Evolutionary conservation across 1,284 basidiomycete species (phyloP).

Genomic region (Vanrija pseudolonga): DNA sequence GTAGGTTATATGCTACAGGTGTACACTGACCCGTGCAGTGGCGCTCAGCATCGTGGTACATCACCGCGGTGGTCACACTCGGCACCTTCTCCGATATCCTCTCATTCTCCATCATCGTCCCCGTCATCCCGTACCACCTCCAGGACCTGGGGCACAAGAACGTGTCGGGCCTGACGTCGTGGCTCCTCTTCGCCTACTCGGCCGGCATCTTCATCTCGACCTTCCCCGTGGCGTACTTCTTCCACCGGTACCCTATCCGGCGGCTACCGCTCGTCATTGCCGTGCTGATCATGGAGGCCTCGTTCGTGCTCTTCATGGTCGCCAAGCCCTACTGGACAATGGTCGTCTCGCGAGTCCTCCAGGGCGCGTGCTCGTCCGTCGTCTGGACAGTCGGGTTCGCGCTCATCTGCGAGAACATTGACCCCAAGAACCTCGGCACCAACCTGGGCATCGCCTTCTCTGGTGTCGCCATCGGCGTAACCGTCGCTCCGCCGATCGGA

Average conservation of each 20-base stretch:
- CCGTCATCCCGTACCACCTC: constrained; percentile 64
- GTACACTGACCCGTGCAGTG: constrained; percentile 14
- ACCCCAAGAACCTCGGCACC: constrained; percentile 59
- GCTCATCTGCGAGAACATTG: constrained; percentile 60
- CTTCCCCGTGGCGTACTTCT: constrained; percentile 63
- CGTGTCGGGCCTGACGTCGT: constrained; percentile 36
- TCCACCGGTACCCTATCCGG: constrained; percentile 58
- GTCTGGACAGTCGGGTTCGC: constrained; percentile 59
- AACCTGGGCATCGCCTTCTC: constrained; percentile 70
- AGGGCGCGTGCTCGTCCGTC: constrained; percentile 68
- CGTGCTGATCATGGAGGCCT: constrained; percentile 26
- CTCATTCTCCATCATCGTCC: constrained; percentile 48
- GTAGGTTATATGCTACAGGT: too few relatives aligned
- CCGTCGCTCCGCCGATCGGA: constrained; percentile 59
- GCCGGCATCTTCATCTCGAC: constrained; percentile 54
- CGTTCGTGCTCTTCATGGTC: constrained; percentile 71
- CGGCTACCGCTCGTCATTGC: constrained; percentile 59
- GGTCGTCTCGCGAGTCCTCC: constrained; percentile 65
- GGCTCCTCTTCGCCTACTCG: constrained; percentile 41
- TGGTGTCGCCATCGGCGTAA: constrained; percentile 60
- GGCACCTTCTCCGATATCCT: constrained; percentile 36
- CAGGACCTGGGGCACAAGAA: constrained; percentile 29
- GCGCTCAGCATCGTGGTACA: constrained; percentile 34
- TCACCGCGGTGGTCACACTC: constrained; percentile 34
- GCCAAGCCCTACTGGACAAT: constrained; percentile 66